Base-by-base conservation (phyloP, 306 rosid genomes). In the Pyrus betulifolia region DNA sequence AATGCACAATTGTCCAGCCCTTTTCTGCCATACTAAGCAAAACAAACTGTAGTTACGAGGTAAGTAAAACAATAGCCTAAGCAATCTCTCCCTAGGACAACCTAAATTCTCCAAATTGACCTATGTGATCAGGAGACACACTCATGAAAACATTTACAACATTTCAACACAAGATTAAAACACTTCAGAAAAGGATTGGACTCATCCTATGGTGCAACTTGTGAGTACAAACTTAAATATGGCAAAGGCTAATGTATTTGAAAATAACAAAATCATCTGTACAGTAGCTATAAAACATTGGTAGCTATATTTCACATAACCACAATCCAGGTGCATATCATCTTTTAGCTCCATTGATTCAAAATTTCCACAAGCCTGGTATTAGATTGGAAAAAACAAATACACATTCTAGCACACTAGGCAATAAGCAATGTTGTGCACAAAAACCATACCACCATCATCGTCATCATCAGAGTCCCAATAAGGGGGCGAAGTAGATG, bases 401-500 rank as follows among this genome's bases (percentile, higher is more conserved):
- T 10, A 62, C 19, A 28, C 30, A 21, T 19, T 49, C 60, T 14
- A 6, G 60, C 31, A 54, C 60, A 31, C 51, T 58, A 73, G 58
- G 12, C 8, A 42, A 60, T 42, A n/a, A 57, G 42, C 33, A 62
- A 66, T 35, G 11, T 33, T 23, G 14, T 15, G 12, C 51, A 65
- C 51, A 57, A 74, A 7, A 67, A 82, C 74, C 77, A 70, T 80
- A 88, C 96, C 93, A 85, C 91, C 90, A 49, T 96, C 99, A 2
- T 90, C 91, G 0, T 93, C 98, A 0, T 96, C 98, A 17, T 96
- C 99, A 27, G 94, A 87, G 77, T 96, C 99, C 99, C 99, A 96
- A 70, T 89, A 93, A 63, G 98, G 93, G 14, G 99, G 99, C 17
- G 99, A 93, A 75, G 98, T 93, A 6, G 97, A 96, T 8, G 98